These are phyloP conservation scores for Apium graveolens DNA, from an alignment of 129 eudicot genomes.

Conservation along the genomic window DNA sequence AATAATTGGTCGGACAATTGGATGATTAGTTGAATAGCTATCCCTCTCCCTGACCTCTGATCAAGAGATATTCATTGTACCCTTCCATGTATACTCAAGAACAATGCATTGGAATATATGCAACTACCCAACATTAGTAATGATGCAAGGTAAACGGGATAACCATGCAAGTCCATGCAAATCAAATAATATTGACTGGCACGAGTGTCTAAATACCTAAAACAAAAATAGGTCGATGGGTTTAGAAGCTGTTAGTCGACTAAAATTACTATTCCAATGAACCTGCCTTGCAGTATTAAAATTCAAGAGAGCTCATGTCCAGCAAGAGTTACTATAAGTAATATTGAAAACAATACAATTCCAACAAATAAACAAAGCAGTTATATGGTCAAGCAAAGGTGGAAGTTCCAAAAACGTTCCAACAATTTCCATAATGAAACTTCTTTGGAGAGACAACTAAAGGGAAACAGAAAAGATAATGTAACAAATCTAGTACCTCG, in stretches of 20 bases:
- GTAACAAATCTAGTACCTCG: neutral
- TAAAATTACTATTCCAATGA: neutral
- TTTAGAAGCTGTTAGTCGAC: neutral
- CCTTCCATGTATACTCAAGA: too few species aligned
- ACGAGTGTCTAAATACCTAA: neutral
- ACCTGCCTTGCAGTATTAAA: neutral
- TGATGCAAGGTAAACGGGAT: too few species aligned
- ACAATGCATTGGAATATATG: too few species aligned
- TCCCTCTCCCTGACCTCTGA: too few species aligned
- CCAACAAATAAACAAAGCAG: neutral
- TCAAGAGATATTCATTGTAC: too few species aligned
- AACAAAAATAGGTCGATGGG: neutral
- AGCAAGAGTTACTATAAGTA: neutral
- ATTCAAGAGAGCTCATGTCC: neutral
- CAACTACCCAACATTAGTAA: too few species aligned
- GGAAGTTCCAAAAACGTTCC: neutral
- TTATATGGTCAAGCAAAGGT: neutral
- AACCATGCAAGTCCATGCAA: too few species aligned
- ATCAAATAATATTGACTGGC: too few species aligned
- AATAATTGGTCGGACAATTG: too few species aligned
- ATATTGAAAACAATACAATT: neutral
- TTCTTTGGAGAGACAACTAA: neutral
- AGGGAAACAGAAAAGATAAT: neutral
- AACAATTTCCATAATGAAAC: neutral
- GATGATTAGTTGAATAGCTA: too few species aligned